Conservation (phyloP, 2,329 filamentous ascomycete genomes). For the Coniochaeta sp. region DNA sequence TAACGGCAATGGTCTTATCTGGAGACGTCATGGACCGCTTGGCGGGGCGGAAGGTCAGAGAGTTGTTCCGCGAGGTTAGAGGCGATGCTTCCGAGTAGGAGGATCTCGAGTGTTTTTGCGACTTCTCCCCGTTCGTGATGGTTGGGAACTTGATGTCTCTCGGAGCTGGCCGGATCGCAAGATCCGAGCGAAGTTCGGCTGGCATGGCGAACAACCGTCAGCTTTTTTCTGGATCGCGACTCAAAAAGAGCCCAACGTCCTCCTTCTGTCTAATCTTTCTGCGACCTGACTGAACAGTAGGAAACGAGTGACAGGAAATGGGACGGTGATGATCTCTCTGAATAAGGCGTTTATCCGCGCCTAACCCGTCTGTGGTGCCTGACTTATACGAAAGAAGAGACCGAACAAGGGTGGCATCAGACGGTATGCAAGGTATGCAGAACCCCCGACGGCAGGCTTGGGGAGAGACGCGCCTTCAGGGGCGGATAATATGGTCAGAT, state of each 20-base stretch:
- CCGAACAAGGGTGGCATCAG: not conserved
- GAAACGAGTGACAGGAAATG: not conserved
- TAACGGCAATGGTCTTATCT: slow-evolving; percentile 81
- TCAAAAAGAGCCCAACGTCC: not conserved
- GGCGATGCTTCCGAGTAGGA: slow-evolving; percentile 56
- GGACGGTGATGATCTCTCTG: not conserved
- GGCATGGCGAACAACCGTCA: slow-evolving; percentile 20
- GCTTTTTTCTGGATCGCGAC: not conserved
- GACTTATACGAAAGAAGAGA: not conserved
- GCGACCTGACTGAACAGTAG: not conserved
- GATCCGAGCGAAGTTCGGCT: slow-evolving; percentile 24
- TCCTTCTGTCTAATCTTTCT: not conserved
- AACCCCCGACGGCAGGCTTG: not conserved
- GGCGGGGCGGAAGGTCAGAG: slow-evolving; percentile 51
- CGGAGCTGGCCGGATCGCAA: slow-evolving; percentile 26
- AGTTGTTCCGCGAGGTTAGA: slow-evolving; percentile 50
- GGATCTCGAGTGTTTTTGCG: slow-evolving; percentile 55
- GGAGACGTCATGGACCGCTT: slow-evolving; percentile 53
- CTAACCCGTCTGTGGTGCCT: not conserved
- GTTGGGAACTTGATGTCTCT: slow-evolving; percentile 17
- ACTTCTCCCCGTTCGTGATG: slow-evolving; percentile 20
- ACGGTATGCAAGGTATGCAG: not conserved
- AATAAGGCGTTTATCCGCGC: not conserved
- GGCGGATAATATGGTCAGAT: slow-evolving; percentile 2
- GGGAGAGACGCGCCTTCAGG: not conserved